Percentiles rank a stretch among this genome's conserved stretches.
Evolutionary conservation across 192 early-diverging fungal genomes (phyloP).

Genomic region (Polychytrium aggregatum): DNA sequence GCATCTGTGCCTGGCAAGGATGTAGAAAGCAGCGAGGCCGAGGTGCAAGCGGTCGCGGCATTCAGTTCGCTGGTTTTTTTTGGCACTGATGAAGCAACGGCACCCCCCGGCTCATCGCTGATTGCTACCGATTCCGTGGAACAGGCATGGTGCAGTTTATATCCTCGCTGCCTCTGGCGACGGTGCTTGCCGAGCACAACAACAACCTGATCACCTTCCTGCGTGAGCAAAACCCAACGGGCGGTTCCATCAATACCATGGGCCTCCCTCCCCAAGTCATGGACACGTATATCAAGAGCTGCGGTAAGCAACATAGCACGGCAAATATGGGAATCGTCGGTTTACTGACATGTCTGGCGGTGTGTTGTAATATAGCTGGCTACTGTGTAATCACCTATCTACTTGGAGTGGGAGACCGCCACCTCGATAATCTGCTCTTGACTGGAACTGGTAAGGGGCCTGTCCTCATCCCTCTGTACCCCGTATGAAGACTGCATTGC

Average conservation of each 20-base stretch:
- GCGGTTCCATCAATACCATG: conserved; percentile 28
- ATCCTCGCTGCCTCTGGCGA: conserved; percentile 75
- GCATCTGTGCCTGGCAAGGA: too few relatives aligned
- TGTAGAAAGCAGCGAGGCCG: too few relatives aligned
- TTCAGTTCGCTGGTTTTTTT: too few relatives aligned
- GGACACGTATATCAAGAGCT: conserved; percentile 94
- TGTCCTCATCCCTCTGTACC: too few relatives aligned
- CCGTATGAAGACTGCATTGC: too few relatives aligned
- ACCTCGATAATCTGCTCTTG: conserved; percentile 91
- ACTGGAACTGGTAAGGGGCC: conserved; percentile 74
- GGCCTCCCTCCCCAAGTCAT: conserved; percentile 66
- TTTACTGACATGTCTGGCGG: too few relatives aligned
- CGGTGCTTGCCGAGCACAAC: conserved; percentile 77
- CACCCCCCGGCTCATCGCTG: too few relatives aligned
- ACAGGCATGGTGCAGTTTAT: conserved; percentile 83
- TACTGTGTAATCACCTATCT: conserved; percentile 99
- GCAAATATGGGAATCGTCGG: too few relatives aligned
- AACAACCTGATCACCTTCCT: conserved; percentile 75
- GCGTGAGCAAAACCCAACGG: conserved; percentile 59
- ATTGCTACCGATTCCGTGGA: too few relatives aligned
- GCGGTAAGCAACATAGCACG: too few relatives aligned
- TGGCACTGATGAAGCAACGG: background rate
- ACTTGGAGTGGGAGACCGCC: conserved; percentile 94
- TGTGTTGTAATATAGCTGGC: conserved; percentile 58
- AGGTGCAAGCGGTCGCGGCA: too few relatives aligned